Percentiles rank a stretch among this genome's conserved stretches.
Evolutionary conservation across 140 eudicot genomes (phyloP).

Genomic region (Senecio squalidus): DNA sequence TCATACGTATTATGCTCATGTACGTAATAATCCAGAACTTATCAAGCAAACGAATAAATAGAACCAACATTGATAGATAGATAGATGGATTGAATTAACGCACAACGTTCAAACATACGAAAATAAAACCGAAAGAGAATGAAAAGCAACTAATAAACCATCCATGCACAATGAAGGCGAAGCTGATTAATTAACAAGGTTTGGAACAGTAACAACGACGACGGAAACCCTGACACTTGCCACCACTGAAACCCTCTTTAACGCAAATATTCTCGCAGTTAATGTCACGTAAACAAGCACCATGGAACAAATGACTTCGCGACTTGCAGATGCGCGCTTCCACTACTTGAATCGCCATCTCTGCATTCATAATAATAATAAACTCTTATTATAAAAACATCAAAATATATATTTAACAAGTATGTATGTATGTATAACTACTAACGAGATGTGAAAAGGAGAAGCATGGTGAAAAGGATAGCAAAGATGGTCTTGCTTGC

Average conservation of each 20-base stretch:
- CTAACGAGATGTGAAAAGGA: slow-evolving; percentile 18
- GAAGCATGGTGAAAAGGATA: slow-evolving; percentile 11
- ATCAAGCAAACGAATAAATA: too few relatives aligned
- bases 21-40: too few relatives aligned
- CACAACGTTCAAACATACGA: too few relatives aligned
- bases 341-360: slow-evolving; percentile 22
- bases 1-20: too few relatives aligned
- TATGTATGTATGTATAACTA: not conserved
- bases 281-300: slow-evolving; percentile 36
- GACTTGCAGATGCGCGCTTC: slow-evolving; percentile 61
- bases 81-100: too few relatives aligned
- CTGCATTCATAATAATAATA: slow-evolving; percentile 21
- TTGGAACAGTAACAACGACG: slow-evolving; percentile 64
- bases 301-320: slow-evolving; percentile 51
- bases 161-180: too few relatives aligned
- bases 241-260: slow-evolving; percentile 67
- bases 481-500: slow-evolving; percentile 16
- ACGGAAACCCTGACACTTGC: slow-evolving; percentile 47
- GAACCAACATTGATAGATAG: too few relatives aligned
- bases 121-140: too few relatives aligned
- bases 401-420: not conserved
- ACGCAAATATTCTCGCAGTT: slow-evolving; percentile 68
- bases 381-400: not conserved
- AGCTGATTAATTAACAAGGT: slow-evolving; percentile 26
- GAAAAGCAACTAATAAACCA: too few relatives aligned